phyloP scores from a whole-genome alignment of 257 asterid genomes.

The Nicotiana tomentosiformis region DNA sequence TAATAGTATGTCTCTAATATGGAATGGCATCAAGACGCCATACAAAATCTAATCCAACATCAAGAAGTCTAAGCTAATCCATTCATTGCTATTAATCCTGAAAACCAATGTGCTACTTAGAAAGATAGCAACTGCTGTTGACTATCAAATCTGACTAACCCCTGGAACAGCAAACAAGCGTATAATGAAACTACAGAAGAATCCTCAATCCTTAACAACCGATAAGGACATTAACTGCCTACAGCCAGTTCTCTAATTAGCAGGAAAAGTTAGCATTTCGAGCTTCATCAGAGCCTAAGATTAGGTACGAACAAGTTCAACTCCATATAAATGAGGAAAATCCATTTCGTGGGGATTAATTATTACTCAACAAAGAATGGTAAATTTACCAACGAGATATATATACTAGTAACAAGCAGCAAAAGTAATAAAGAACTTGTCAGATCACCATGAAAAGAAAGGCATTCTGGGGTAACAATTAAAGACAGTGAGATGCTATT shows the following conservation, averaged over 20 bases:
- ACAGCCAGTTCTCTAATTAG: neutral
- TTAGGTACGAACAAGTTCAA: neutral
- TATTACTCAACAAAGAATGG: neutral
- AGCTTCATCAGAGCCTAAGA: neutral
- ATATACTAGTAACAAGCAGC: neutral
- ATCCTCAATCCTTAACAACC: neutral
- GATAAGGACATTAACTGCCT: neutral
- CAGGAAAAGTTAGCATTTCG: neutral
- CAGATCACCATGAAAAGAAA: neutral
- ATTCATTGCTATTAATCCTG: neutral
- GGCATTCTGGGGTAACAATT: neutral
- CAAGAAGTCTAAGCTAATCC: neutral
- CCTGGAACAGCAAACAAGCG: neutral
- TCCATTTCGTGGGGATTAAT: neutral
- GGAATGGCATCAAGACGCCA: neutral
- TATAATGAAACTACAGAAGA: neutral
- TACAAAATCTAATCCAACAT: neutral
- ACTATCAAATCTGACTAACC: neutral
- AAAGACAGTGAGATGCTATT: neutral
- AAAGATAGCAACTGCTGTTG: neutral
- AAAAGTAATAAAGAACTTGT: neutral
- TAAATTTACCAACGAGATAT: neutral
- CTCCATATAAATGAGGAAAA: neutral
- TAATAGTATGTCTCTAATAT: neutral
- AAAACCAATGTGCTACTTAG: neutral